Percentiles rank a stretch among this genome's conserved stretches.
Conservation (phyloP, 2,329 filamentous ascomycete species). For the Trichophaea hybrida region DNA sequence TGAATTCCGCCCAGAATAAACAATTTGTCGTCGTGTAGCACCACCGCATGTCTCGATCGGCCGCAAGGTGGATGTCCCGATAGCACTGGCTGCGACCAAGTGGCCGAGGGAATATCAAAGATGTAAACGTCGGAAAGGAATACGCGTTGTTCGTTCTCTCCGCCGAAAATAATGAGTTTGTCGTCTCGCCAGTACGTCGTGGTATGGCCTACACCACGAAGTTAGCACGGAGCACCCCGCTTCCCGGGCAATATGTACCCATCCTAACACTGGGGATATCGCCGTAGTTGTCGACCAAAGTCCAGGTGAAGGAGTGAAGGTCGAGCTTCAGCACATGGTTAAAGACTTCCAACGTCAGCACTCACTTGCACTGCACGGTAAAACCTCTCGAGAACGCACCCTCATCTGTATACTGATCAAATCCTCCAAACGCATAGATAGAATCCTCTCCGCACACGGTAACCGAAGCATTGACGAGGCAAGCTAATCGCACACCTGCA, state of each 20-base stretch:
- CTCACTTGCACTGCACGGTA: background rate
- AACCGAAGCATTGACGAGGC: slow-evolving; percentile 92
- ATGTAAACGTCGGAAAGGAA: slow-evolving; percentile 93
- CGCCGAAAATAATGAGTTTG: slow-evolving; percentile 93
- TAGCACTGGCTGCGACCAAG: slow-evolving; percentile 88
- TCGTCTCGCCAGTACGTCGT: slow-evolving; percentile 85
- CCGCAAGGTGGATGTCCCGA: slow-evolving; percentile 75
- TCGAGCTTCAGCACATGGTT: slow-evolving; percentile 91
- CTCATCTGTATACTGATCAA: slow-evolving; percentile 97
- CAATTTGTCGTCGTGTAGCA: slow-evolving; percentile 89
- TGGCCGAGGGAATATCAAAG: slow-evolving; percentile 83
- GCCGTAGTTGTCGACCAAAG: slow-evolving; percentile 91
- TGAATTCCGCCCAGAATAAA: slow-evolving; percentile 95
- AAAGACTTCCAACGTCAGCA: slow-evolving; percentile 47
- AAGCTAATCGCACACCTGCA: slow-evolving; percentile 53
- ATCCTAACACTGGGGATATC: slow-evolving; percentile 94
- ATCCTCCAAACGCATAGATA: slow-evolving; percentile 96
- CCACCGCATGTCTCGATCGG: slow-evolving; percentile 79
- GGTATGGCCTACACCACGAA: slow-evolving; percentile 55
- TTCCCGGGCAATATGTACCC: slow-evolving; percentile 44
- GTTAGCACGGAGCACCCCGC: background rate
- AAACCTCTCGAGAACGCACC: slow-evolving; percentile 32
- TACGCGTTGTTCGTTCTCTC: slow-evolving; percentile 92
- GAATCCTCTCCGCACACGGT: slow-evolving; percentile 97
- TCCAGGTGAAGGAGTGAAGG: slow-evolving; percentile 80